phyloP scores from a whole-genome alignment of 371 early-diverging fungal genomes.

The Coemansia sp. region DNA sequence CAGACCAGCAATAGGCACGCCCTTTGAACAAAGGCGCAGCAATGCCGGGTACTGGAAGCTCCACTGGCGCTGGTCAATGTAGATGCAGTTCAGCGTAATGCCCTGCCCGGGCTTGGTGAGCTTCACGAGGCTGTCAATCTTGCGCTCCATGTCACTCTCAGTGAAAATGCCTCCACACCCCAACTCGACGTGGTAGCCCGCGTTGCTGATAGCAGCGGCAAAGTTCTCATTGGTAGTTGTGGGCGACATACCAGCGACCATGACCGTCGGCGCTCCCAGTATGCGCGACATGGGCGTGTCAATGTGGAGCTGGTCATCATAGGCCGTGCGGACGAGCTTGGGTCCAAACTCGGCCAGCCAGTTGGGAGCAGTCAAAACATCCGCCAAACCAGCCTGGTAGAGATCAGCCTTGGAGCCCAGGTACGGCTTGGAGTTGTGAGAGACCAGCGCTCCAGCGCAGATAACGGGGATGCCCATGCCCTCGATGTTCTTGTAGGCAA shows the following conservation, averaged over 20 bases:
- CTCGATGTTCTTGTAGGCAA: slow-evolving; percentile 88
- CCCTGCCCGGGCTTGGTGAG: slow-evolving; percentile 74
- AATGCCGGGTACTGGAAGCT: slow-evolving; percentile 54
- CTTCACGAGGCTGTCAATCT: slow-evolving; percentile 77
- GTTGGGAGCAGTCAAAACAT: slow-evolving; percentile 71
- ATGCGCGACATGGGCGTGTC: slow-evolving; percentile 76
- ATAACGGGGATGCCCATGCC: slow-evolving; percentile 89
- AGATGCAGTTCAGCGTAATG: slow-evolving; percentile 83
- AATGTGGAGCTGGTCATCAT: slow-evolving; percentile 67
- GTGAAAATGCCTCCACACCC: slow-evolving; percentile 92
- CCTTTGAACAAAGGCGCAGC: slow-evolving; percentile 81
- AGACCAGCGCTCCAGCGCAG: slow-evolving; percentile 66
- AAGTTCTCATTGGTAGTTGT: slow-evolving; percentile 32
- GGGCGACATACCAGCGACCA: slow-evolving; percentile 52
- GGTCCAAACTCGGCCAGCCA: slow-evolving; percentile 69
- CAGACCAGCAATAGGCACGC: slow-evolving; percentile 88
- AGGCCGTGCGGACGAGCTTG: slow-evolving; percentile 55
- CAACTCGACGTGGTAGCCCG: slow-evolving; percentile 90
- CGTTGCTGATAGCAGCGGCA: slow-evolving; percentile 80
- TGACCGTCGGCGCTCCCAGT: slow-evolving; percentile 58
- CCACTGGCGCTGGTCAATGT: background rate
- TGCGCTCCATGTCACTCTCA: slow-evolving; percentile 69
- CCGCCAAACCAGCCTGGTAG: slow-evolving; percentile 67
- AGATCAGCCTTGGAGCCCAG: slow-evolving; percentile 77
- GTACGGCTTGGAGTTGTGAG: slow-evolving; percentile 56